Percentiles rank a stretch among this genome's conserved stretches.
These are phyloP conservation scores for Botryotinia narcissicola DNA, from an alignment of 2,329 filamentous ascomycete species.

Conservation along the genomic window DNA sequence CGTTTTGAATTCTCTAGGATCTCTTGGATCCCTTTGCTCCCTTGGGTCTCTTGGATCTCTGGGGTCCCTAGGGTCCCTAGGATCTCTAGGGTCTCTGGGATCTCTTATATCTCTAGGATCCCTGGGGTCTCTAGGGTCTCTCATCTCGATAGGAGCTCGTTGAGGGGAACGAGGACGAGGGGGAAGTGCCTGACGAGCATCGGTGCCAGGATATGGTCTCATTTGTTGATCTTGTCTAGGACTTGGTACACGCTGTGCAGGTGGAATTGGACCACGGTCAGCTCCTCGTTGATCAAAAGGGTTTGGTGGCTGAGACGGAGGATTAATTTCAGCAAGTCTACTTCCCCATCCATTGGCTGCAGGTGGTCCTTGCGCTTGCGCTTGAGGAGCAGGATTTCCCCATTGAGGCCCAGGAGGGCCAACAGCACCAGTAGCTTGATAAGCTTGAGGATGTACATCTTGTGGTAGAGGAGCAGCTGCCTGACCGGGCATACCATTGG, in stretches of 20 bases:
- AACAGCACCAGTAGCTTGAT: conserved; percentile 78
- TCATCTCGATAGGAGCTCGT: conserved; percentile 6
- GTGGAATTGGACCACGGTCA: conserved; percentile 65
- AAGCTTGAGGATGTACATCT: conserved; percentile 93
- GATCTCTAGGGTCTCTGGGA: conserved; percentile 3
- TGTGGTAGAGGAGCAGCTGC: conserved; percentile 83
- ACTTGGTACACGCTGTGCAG: conserved; percentile 63
- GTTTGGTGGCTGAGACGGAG: conserved; percentile 71
- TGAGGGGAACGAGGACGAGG: conserved; percentile 57
- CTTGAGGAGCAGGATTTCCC: conserved; percentile 72
- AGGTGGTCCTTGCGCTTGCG: conserved; percentile 50
- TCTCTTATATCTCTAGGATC: conserved; percentile 12
- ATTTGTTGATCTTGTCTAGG: conserved; percentile 71
- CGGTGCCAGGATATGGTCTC: conserved; percentile 65
- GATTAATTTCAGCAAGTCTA: conserved; percentile 76
- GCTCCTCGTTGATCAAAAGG: conserved; percentile 78
- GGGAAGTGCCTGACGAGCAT: conserved; percentile 51
- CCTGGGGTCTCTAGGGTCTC: conserved; percentile 1
- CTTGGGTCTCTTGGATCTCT: conserved; percentile 2
- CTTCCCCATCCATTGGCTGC: conserved; percentile 54
- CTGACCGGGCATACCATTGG: conserved; percentile 68
- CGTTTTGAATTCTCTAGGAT: conserved; percentile 2
- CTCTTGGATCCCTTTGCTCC: background rate
- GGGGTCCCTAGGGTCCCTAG: background rate
- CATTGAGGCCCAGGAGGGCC: conserved; percentile 86